Evolutionary conservation across 2,329 filamentous ascomycete species (phyloP), one percentile per base, ranked within the genome.

Genomic region (Scleromitrula shiraiana): DNA sequence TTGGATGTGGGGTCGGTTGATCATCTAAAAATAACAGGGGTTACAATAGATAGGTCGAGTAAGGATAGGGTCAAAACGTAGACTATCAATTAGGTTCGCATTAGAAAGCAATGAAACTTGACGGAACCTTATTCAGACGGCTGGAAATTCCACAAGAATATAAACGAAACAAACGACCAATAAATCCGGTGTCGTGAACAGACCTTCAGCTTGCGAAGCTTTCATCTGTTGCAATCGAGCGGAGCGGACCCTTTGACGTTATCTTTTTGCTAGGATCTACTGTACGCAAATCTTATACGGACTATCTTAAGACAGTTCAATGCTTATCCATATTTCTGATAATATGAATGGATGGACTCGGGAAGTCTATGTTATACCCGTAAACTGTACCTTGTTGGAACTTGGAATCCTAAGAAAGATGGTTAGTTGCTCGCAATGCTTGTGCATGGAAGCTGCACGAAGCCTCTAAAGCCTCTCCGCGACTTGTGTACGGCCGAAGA

Each of bases 401-500:
- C 35, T 22, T 7, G 12, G 23, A 24, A 29, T n/a, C 35, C 14
- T 27, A 39, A 23, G 24, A 26, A 10, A 23, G 29, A 29, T 40
- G 24, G 33, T 40, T 40, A 35, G 35, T 22, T 20, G 15, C n/a
- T n/a, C n/a, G n/a, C n/a, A n/a, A n/a, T n/a, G n/a, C n/a, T n/a
- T n/a, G n/a, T n/a, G n/a, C n/a, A 46, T 24, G 14, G 15, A 24
- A 33, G 37, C 26, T 46, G 35, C 23, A 26, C 20, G 43, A 46
- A 32, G 35, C 35, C 43, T 24, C 43, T 24, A 39, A 40, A 29
- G 19, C 36, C 36, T 46, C 36, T 35, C 44, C 44, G 36, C 44
- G 26, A 30, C n/a, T 41, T 30, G n/a, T 41, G 44, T 46, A 41
- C 8, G 27, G 19, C 44, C 44, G 44, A 46, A 46, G 44, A 33